Evolutionary conservation across 495 filamentous ascomycete genomes (phyloP).

Genomic region (Penicillium riverlandense): DNA sequence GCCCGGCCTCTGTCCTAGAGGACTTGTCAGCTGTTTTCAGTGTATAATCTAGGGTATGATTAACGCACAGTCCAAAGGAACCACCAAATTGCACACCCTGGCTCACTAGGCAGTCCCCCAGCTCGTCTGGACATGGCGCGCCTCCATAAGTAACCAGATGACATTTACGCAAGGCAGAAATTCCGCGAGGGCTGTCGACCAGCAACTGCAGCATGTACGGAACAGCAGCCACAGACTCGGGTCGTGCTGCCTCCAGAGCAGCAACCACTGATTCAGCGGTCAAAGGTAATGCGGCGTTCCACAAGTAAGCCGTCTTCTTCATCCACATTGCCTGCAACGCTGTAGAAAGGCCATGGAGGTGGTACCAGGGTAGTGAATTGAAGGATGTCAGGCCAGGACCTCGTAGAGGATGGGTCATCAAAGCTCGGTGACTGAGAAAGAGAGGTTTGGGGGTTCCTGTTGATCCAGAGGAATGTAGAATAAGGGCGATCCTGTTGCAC

Average conservation of each 20-base stretch:
- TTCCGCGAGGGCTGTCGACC: constrained; percentile 38
- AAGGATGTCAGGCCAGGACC: constrained; percentile 39
- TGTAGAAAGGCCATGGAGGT: constrained; percentile 42
- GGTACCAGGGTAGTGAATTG: constrained; percentile 49
- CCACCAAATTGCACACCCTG: constrained; percentile 42
- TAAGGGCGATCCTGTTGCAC: constrained; percentile 32
- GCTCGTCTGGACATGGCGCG: constrained; percentile 47
- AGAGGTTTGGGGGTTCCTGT: constrained; percentile 53
- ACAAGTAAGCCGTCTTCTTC: constrained; percentile 43
- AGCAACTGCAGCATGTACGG: constrained; percentile 52
- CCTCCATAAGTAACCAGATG: constrained; percentile 45
- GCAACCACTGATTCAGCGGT: constrained; percentile 41
- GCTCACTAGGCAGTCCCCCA: constrained; percentile 45
- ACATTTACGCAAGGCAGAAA: constrained; percentile 37
- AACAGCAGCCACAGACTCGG: constrained; percentile 47
- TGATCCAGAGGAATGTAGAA: constrained; percentile 53
- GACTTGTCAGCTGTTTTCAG: too few species aligned
- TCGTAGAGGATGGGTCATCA: constrained; percentile 30
- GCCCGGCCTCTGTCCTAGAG: constrained; percentile 47
- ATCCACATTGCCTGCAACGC: constrained; percentile 45
- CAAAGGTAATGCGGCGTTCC: constrained; percentile 46
- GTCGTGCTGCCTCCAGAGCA: constrained; percentile 37
- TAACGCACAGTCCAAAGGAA: constrained; percentile 45
- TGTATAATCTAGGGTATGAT: background rate
- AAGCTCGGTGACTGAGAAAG: constrained; percentile 29